Conservation (phyloP, 164 flowering plant species). For the Stephania japonica region DNA sequence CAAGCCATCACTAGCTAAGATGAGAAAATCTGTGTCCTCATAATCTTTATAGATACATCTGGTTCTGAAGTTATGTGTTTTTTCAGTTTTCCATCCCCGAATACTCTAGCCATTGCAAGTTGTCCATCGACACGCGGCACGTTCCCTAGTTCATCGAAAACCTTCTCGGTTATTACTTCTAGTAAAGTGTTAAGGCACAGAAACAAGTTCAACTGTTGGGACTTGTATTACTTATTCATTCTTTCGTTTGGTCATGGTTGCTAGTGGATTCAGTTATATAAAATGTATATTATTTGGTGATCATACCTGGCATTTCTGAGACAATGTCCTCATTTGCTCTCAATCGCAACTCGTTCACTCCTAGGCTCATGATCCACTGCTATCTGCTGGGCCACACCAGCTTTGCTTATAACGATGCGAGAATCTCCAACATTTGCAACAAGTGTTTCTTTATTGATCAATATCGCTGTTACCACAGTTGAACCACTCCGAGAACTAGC, state of each 20-base stretch:
- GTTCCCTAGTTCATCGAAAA: neutral
- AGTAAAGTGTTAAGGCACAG: neutral
- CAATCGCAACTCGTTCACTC: neutral
- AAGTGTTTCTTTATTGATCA: neutral
- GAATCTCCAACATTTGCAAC: neutral
- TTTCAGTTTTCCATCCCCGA: constrained; percentile 8
- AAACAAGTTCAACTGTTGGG: neutral
- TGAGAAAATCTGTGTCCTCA: neutral
- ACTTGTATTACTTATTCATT: neutral
- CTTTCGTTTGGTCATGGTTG: neutral
- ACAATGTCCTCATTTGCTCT: constrained; percentile 11
- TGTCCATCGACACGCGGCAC: constrained; percentile 13
- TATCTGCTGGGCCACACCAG: constrained; percentile 7
- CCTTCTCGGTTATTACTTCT: neutral
- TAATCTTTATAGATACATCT: neutral
- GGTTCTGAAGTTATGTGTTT: constrained; percentile 10
- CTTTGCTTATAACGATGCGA: neutral
- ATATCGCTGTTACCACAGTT: neutral
- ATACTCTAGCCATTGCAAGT: constrained; percentile 10
- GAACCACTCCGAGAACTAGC: constrained; percentile 1
- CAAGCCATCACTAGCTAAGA: constrained; percentile 11
- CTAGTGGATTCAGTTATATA: neutral
- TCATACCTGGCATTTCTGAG: constrained; percentile 5
- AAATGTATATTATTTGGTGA: neutral
- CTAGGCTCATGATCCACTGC: constrained; percentile 6